Percentiles rank a stretch among this genome's conserved stretches.
phyloP scores from a whole-genome alignment of 345 rosid species.

The Aegle marmelos region DNA sequence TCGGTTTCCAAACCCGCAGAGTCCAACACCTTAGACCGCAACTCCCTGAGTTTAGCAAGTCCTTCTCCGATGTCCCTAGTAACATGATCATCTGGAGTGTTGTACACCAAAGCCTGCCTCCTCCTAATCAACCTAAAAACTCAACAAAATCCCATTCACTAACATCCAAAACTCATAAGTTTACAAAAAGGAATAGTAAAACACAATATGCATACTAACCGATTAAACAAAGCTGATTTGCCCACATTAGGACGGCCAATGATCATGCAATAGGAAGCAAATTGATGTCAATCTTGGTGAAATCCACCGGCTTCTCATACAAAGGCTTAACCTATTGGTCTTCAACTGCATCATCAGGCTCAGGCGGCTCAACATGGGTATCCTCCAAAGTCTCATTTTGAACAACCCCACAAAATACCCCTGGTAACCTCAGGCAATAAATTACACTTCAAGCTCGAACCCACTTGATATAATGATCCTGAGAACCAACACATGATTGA shows the following conservation, averaged over 20 bases:
- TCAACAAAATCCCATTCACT: background rate
- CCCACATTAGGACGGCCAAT: conserved; percentile 96
- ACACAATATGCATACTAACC: conserved; percentile 39
- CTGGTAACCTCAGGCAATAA: conserved; percentile 10
- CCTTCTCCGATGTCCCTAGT: conserved; percentile 94
- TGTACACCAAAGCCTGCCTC: conserved; percentile 91
- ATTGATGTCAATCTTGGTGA: conserved; percentile 57
- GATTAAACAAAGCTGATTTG: conserved; percentile 86
- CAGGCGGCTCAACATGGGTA: conserved; percentile 14
- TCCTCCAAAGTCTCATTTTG: conserved; percentile 15
- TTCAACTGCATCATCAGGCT: conserved; percentile 15
- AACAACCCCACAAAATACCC: conserved; percentile 38
- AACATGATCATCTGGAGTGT: conserved; percentile 93
- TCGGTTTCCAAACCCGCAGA: conserved; percentile 98
- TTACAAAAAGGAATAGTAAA: background rate
- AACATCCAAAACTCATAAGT: background rate
- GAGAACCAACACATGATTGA: background rate
- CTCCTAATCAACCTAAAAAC: conserved; percentile 71
- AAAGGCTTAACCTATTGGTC: conserved; percentile 25
- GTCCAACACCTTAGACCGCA: conserved; percentile 81
- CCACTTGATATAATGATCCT: conserved; percentile 9
- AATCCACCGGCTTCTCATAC: conserved; percentile 55
- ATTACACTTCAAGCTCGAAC: conserved; percentile 15
- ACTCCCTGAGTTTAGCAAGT: conserved; percentile 78
- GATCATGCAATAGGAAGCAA: conserved; percentile 75